Evolutionary conservation across 1,284 basidiomycete species (phyloP), one percentile per base, ranked within the genome.

Genomic region (Ganoderma sp.): DNA sequence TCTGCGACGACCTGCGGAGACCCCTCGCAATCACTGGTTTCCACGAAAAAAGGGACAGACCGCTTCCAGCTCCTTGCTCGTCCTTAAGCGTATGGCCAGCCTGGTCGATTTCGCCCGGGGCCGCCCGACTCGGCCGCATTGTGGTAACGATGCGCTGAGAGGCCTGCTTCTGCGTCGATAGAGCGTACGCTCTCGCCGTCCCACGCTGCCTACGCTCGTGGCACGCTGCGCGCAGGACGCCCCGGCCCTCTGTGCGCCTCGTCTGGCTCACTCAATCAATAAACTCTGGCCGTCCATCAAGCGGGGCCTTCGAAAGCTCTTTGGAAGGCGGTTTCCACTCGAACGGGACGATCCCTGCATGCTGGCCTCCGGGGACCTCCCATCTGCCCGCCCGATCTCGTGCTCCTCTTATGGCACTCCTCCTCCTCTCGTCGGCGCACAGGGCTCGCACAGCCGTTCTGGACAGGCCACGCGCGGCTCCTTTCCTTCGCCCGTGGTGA

Each of bases 281-380:
- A 60, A 59, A 25, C 37, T 25, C 43, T 48, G 52, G 45, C 57
- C 37, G 57, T 60, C 64, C 64, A 61, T 60, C 64, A 64, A 58
- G 56, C 54, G 57, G 63, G 28, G 61, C 41, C 60, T 45, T 52
- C 58, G 42, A 62, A 62, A 28, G 60, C 65, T 57, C 60, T 39
- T 32, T 62, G 25, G 60, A 61, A 66, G 41, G 45, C 32, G 48
- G 10, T 22, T 22, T 62, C 48, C 61, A 63, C 67, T 59, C 67
- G 64, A 57, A 57, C 63, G 67, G 61, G 64, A 69, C 65, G 68
- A 69, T 69, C 65, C 57, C 64, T 61, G 50, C 48, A 64, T 66
- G n/a, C 65, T 69, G 61, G 50, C 50, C 68, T 45, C 37, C 62
- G 68, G 65, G 57, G 62, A 66, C 65, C 59, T 62, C 48, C 22